A percentile compares a stretch with the other conserved stretches of the same genome.
These are phyloP conservation scores for Aspergillus olivimuriae DNA, from an alignment of 495 filamentous ascomycete genomes.

Conservation along the genomic window DNA sequence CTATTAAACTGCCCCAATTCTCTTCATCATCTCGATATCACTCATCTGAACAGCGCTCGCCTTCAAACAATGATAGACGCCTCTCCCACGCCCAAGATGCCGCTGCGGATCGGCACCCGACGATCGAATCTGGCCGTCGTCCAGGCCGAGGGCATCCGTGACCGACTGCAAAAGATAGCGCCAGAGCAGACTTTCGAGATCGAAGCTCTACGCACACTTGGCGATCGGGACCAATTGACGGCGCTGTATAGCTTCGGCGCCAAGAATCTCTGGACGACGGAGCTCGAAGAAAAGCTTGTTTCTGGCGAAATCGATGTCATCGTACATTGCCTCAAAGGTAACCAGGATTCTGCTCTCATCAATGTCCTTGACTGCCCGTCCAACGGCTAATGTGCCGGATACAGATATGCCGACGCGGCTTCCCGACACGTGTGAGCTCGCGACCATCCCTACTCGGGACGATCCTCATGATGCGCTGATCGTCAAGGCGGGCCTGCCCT, in stretches of 20 bases:
- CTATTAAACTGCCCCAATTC: too few relatives aligned
- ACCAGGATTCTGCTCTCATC: too few relatives aligned
- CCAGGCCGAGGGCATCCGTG: slow-evolving; percentile 59
- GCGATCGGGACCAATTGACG: slow-evolving; percentile 68
- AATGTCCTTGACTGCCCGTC: too few relatives aligned
- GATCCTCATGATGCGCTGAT: slow-evolving; percentile 32
- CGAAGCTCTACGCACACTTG: slow-evolving; percentile 16
- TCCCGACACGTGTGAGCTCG: slow-evolving; percentile 57
- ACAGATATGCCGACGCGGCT: slow-evolving; percentile 66
- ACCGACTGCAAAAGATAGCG: slow-evolving; percentile 46
- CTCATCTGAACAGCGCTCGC: too few relatives aligned
- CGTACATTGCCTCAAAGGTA: slow-evolving; percentile 77
- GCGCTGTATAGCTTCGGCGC: slow-evolving; percentile 40
- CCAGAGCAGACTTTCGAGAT: slow-evolving; percentile 25
- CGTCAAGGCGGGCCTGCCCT: slow-evolving; percentile 27
- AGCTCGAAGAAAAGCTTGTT: slow-evolving; percentile 67
- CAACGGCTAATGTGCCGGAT: too few relatives aligned
- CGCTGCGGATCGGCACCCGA: slow-evolving; percentile 57
- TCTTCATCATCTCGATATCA: too few relatives aligned
- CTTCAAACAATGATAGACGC: too few relatives aligned
- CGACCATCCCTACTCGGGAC: slow-evolving; percentile 59
- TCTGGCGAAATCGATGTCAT: slow-evolving; percentile 65
- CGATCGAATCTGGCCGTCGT: slow-evolving; percentile 63
- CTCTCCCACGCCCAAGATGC: too few relatives aligned
- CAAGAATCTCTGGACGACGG: slow-evolving; percentile 82